A percentile compares a stretch with the other conserved stretches of the same genome.
phyloP scores from a whole-genome alignment of 345 rosid genomes.

The Psidium friedrichsthalianum region DNA sequence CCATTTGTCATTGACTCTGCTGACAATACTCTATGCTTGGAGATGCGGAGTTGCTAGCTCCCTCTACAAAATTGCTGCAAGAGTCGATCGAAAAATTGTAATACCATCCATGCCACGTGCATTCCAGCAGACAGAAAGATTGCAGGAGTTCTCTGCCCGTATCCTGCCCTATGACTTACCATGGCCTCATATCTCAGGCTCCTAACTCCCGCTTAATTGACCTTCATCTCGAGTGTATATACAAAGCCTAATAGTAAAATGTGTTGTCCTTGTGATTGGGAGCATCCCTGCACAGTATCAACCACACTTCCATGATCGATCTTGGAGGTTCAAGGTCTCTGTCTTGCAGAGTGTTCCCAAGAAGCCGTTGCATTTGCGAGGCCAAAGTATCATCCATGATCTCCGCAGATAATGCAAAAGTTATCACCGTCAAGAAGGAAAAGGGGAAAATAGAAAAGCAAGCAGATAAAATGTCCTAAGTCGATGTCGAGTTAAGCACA shows the following conservation, averaged over 20 bases:
- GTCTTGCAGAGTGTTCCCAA: slow-evolving; percentile 83
- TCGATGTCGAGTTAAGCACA: neutral
- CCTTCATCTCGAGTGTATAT: neutral
- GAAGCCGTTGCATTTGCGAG: slow-evolving; percentile 87
- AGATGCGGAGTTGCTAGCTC: slow-evolving; percentile 21
- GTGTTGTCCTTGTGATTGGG: slow-evolving; percentile 55
- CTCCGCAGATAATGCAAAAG: slow-evolving; percentile 27
- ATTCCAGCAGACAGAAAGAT: neutral
- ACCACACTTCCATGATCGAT: slow-evolving; percentile 81
- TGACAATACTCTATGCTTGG: neutral
- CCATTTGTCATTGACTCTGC: neutral
- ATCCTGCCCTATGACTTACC: neutral
- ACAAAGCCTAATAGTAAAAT: slow-evolving; percentile 37
- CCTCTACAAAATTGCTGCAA: neutral
- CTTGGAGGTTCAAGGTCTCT: slow-evolving; percentile 92
- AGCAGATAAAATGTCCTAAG: neutral
- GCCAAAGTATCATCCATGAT: slow-evolving; percentile 87
- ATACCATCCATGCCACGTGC: neutral
- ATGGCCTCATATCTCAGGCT: neutral
- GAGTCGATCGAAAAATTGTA: neutral
- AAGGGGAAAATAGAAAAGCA: neutral
- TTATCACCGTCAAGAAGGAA: neutral
- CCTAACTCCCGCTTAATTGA: neutral
- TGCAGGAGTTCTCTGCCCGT: neutral
- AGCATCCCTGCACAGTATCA: slow-evolving; percentile 86